These are phyloP conservation scores for Trypanosoma congolense DNA, from an alignment of 208 protist genomes.

Conservation along the genomic window DNA sequence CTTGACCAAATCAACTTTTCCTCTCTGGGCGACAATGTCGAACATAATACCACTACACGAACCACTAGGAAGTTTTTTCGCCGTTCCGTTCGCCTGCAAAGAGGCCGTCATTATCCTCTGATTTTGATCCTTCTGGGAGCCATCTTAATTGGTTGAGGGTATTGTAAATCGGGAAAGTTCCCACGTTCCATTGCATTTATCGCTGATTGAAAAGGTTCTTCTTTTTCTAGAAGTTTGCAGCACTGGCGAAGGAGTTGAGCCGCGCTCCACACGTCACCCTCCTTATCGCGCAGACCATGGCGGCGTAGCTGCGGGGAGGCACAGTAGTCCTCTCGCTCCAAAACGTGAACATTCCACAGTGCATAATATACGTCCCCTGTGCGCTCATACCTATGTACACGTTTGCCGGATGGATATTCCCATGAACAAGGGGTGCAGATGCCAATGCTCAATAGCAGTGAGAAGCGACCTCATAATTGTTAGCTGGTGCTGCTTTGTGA, in stretches of 20 bases:
- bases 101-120: too few species aligned
- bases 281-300: constrained; percentile 33
- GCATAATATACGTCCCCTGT: constrained; percentile 37
- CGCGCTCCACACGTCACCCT: constrained; percentile 65
- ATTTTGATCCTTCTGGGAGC: constrained; percentile 42
- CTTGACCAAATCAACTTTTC: constrained; percentile 58
- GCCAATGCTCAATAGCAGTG: constrained; percentile 82
- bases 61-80: constrained; percentile 33
- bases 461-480: constrained; percentile 55
- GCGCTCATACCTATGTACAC: constrained; percentile 57
- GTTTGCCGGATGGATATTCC: constrained; percentile 65
- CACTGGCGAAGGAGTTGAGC: constrained; percentile 35
- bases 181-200: constrained; percentile 29
- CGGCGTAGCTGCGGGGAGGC: constrained; percentile 44
- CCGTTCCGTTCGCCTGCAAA: too few species aligned
- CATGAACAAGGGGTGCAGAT: constrained; percentile 73
- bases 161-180: constrained; percentile 37
- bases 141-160: constrained; percentile 44
- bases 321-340: constrained; percentile 30
- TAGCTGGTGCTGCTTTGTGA: constrained; percentile 13
- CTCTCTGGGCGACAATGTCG: constrained; percentile 75
- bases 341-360: constrained; percentile 51
- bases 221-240: not conserved
- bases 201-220: constrained; percentile 20
- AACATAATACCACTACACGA: constrained; percentile 92